Percentiles rank a stretch among this genome's conserved stretches.
Conservation (phyloP, 768 basidiomycete species). For the Macrolepiota fuliginosa region DNA sequence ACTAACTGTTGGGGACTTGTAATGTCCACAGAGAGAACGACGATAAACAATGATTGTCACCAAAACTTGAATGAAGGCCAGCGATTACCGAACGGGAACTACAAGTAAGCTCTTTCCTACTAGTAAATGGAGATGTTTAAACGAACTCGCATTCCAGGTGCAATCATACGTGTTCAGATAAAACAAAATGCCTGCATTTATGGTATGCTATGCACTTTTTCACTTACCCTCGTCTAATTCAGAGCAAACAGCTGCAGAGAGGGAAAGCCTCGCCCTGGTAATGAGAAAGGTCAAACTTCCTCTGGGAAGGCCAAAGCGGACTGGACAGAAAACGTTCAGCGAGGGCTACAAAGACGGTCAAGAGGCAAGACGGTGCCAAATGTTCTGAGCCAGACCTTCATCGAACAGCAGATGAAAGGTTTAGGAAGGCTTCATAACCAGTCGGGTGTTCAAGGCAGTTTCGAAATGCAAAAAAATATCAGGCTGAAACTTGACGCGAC, state of each 20-base stretch:
- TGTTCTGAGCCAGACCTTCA: slow-evolving; percentile 15
- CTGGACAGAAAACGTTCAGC: slow-evolving; percentile 6
- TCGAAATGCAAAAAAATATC: slow-evolving; percentile 35
- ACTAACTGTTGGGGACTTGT: not conserved
- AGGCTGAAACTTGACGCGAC: slow-evolving; percentile 42
- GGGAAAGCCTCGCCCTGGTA: slow-evolving; percentile 38
- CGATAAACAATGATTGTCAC: not conserved
- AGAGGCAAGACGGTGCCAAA: slow-evolving; percentile 2
- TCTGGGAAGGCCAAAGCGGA: slow-evolving; percentile 8
- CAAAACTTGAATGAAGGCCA: not conserved
- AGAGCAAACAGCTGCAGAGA: slow-evolving; percentile 62
- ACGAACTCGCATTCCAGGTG: slow-evolving; percentile 44
- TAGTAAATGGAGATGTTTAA: slow-evolving; percentile 5
- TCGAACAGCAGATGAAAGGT: slow-evolving; percentile 32
- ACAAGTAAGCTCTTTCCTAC: slow-evolving; percentile 40
- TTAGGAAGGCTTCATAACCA: slow-evolving; percentile 43
- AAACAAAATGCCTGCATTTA: slow-evolving; percentile 68
- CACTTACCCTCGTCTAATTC: not conserved
- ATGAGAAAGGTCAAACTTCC: slow-evolving; percentile 27
- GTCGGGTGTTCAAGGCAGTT: slow-evolving; percentile 36
- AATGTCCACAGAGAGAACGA: slow-evolving; percentile 13
- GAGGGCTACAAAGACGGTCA: slow-evolving; percentile 16
- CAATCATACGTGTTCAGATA: slow-evolving; percentile 80
- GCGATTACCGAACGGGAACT: slow-evolving; percentile 61
- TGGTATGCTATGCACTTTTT: slow-evolving; percentile 46